A percentile compares a stretch with the other conserved stretches of the same genome.
Evolutionary conservation across 805 yeast species (phyloP).

Genomic region (Komagataella mondaviorum): DNA sequence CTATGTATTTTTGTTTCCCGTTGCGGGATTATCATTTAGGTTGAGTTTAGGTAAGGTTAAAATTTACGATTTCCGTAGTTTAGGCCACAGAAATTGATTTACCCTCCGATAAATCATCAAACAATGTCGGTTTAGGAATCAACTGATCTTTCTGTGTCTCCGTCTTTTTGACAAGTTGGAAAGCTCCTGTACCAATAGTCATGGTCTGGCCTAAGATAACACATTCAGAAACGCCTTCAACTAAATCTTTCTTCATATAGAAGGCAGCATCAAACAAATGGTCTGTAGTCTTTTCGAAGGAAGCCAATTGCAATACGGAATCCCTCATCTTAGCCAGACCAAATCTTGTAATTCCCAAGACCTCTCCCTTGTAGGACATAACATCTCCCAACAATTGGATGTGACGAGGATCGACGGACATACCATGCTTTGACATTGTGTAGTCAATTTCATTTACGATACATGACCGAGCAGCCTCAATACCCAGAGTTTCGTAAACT

Average conservation of each 20-base stretch:
- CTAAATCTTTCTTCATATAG: conserved; percentile 89
- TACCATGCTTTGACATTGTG: conserved; percentile 98
- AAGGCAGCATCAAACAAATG: conserved; percentile 97
- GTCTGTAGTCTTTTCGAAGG: conserved; percentile 96
- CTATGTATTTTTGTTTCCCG: background rate
- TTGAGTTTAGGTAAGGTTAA: conserved; percentile 1
- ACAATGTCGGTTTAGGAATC: conserved; percentile 27
- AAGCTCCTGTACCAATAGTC: conserved; percentile 96
- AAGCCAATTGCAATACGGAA: conserved; percentile 90
- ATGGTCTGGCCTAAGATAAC: conserved; percentile 96
- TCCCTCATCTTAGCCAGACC: conserved; percentile 98
- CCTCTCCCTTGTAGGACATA: conserved; percentile 98
- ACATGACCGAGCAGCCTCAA: conserved; percentile 93
- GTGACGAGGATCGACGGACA: conserved; percentile 99
- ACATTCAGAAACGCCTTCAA: conserved; percentile 97
- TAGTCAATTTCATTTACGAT: conserved; percentile 91
- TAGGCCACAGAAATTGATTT: background rate
- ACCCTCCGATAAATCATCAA: conserved; percentile 26
- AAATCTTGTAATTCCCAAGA: conserved; percentile 93
- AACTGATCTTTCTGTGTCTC: conserved; percentile 27
- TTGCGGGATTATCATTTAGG: background rate
- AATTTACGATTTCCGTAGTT: background rate
- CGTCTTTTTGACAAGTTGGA: conserved; percentile 62
- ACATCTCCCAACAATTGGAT: conserved; percentile 95
- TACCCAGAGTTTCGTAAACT: conserved; percentile 81